Percentiles rank a stretch among this genome's conserved stretches.
Evolutionary conservation across 2,329 filamentous ascomycete genomes (phyloP).

Genomic region (Colletotrichum agaves): DNA sequence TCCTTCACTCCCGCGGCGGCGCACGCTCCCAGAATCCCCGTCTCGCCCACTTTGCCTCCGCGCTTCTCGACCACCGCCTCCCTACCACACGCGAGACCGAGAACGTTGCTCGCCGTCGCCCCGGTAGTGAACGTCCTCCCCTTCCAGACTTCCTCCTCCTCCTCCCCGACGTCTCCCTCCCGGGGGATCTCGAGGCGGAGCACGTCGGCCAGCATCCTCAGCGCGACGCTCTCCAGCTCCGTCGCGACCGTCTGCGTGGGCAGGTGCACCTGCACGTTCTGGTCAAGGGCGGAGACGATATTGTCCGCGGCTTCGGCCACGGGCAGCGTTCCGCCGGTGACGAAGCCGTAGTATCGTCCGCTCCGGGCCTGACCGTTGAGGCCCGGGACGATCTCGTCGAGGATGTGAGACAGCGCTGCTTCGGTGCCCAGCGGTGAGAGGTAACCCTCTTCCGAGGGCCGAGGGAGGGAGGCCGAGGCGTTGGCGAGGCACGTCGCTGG

Average conservation of each 20-base stretch:
- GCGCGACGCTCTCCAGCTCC: conserved; percentile 77
- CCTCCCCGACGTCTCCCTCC: conserved; percentile 54
- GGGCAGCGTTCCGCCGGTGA: conserved; percentile 84
- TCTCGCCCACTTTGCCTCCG: conserved; percentile 68
- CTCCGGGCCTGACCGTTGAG: conserved; percentile 74
- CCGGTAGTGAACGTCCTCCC: conserved; percentile 67
- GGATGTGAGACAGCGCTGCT: conserved; percentile 56
- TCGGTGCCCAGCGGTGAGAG: conserved; percentile 46
- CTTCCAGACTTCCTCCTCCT: conserved; percentile 70
- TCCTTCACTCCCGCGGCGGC: conserved; percentile 69
- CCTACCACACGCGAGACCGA: conserved; percentile 74
- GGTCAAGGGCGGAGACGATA: conserved; percentile 82
- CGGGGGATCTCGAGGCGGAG: conserved; percentile 62
- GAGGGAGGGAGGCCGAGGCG: conserved; percentile 55
- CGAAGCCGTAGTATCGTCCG: conserved; percentile 85
- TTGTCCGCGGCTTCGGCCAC: conserved; percentile 86
- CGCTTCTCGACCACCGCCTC: conserved; percentile 68
- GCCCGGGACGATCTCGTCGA: conserved; percentile 61
- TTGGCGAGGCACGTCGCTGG: conserved; percentile 44
- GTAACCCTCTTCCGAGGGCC: conserved; percentile 43
- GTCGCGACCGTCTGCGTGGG: conserved; percentile 80
- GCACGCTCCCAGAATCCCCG: conserved; percentile 77
- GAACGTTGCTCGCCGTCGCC: conserved; percentile 81
- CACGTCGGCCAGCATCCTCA: conserved; percentile 74
- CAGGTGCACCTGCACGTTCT: conserved; percentile 87